Base-by-base conservation (phyloP, 768 basidiomycete species). In the Collybia sp. region DNA sequence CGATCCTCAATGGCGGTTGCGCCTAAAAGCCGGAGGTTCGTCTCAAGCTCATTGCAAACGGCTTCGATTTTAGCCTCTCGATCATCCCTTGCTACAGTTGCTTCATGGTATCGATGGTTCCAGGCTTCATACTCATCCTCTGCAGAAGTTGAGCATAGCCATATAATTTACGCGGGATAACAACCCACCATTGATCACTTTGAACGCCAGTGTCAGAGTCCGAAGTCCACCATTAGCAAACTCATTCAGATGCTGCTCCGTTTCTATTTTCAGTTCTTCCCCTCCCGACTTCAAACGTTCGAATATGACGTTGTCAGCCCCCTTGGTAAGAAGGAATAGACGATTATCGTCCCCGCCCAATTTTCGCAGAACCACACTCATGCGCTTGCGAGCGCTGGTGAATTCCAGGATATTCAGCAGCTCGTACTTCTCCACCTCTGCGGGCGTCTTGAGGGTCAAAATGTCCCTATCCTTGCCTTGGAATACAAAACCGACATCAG, bases 1-100 rank as follows among this genome's bases (percentile, higher is more conserved):
- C 85, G 82, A 66, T 99, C 96, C 65, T 99, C 96, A 54, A 99
- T 99, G 42, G 94, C 96, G 6, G 96, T 98, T 1, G 94, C 93
- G 40, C 96, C 96, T 12, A 98, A 76, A 10, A 99, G 64, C 16
- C 80, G 71, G 9, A 98, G 73, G 46, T 88, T 80, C 40, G 73
- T 74, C 61, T 99, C 96, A 48, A 98, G 77, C 60, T 88, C 83
- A 49, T 82, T 80, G 12, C 82, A 88, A 3, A 92, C 78, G 0
- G 72, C 72, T 45, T 93, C 95, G 35, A 98, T 73, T 58, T 78
- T 79, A 3, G 66, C 79, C 42, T 97, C 93, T 44, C 94, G 83
- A 44, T 86, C 73, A 6, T 94, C 85, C 35, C 97, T 66, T 0
- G 88, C 69, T 11, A 88, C 74, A 2, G 81, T 79, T 0, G 95